Evolutionary conservation across 2,329 filamentous ascomycete species (phyloP).

Genomic region (Fusarium sarcochroum): DNA sequence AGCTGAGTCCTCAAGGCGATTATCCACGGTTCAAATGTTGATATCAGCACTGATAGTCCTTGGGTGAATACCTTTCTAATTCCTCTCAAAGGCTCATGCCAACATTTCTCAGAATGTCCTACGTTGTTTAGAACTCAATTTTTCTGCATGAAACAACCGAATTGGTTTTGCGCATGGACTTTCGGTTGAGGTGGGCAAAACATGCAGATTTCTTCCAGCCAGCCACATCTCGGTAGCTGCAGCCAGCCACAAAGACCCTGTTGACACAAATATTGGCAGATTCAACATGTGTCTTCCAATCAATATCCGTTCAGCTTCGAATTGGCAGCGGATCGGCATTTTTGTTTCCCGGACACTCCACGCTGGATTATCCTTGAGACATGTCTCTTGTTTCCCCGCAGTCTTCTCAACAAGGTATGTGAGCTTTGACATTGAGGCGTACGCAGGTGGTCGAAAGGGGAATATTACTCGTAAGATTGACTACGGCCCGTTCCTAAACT

Average conservation of each 20-base stretch:
- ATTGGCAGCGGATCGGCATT: neutral
- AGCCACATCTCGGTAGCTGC: neutral
- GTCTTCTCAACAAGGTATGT: neutral
- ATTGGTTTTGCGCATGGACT: neutral
- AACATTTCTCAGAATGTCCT: neutral
- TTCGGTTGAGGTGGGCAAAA: neutral
- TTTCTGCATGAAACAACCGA: neutral
- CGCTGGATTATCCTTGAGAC: too few relatives aligned
- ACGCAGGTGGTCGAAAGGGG: neutral
- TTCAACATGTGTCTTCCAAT: neutral
- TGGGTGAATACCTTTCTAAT: neutral
- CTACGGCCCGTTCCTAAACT: neutral
- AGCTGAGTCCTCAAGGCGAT: too few relatives aligned
- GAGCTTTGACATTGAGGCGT: neutral
- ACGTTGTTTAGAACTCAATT: neutral
- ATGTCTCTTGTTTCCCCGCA: neutral
- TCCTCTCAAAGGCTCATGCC: neutral
- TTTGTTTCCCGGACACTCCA: neutral
- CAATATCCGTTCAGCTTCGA: neutral
- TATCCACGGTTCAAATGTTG: neutral
- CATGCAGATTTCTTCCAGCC: neutral
- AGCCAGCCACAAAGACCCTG: neutral
- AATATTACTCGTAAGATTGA: neutral
- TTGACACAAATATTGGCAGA: neutral
- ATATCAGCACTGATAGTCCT: neutral